Evolutionary conservation across 192 early-diverging fungal species (phyloP), one percentile per base, ranked within the genome.

Genomic region (Coemansia sp.): DNA sequence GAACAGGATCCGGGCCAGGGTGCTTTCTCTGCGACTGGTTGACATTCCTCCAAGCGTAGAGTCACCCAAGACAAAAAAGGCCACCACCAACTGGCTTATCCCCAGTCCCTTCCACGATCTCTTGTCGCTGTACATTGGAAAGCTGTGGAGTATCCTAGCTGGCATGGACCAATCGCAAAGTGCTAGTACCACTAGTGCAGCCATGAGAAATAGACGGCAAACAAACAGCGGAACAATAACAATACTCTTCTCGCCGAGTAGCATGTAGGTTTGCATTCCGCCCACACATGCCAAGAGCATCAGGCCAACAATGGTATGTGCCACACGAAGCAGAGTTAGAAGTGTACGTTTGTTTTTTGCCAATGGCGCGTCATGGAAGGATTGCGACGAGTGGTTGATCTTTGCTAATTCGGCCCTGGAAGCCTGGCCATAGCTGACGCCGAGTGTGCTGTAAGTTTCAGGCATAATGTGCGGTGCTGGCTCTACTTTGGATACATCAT

Each of bases 181-280:
- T 2, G 67, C 50, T 8, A 77, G 50, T 8, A 77, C 53, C 18
- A 68, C 29, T 0, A 70, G 32, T 8, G 57, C 41, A 1, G 61
- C 39, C 33, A 61, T 54, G 4, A 77, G 39, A n/a, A 77, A 63
- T 8, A 77, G n/a, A 1, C 74, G 62, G 26, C 74, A 71, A 3
- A 70, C 62, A 41, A 70, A 67, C 18, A 67, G 64, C 7, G 74
- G 74, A 19, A 77, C 66, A 0, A 62, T 60, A 0, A 71, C 63
- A 1, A 71, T 58, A 33, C 43, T 48, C 3, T 61, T 50, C 11
- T 71, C 33, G 22, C 34, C 52, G 1, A 58, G 19, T 29, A 77
- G 27, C 74, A 77, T 77, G 37, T 71, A 77, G 0, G 61, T 60
- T 38, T 77, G 59, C 65, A 77, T 71, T 37, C 42, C 74, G 12